Base-by-base conservation (phyloP, 345 rosid genomes). In the Lepidium aucheri region DNA sequence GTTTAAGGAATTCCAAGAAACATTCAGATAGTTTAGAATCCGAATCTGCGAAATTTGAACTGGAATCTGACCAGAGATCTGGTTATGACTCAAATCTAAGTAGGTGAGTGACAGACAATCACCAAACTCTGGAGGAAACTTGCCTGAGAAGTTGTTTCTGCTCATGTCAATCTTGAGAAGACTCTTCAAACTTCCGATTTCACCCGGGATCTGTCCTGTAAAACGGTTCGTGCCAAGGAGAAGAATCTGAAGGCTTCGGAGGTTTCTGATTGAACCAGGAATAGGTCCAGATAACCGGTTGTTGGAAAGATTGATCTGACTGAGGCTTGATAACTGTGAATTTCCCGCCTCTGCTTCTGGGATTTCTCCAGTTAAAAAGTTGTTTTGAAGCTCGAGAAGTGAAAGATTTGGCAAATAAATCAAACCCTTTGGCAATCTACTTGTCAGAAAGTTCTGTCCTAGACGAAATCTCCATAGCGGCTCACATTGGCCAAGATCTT, bases 381-480 rank as follows among this genome's bases (percentile, higher is more conserved):
- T 93, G 80, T 78, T 79, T 49, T 93, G 97, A 62, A 93, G 73
- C 83, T 93, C 97, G n/a, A 84, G 74, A 58, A 86, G 83, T 24
- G 77, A 70, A 5, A 93, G 69, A 75, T 78, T 51, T 6, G 96
- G 94, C 74, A 90, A 60, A 77, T 86, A 84, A 57, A 93, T 68
- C 59, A 93, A 82, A 6, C 91, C 89, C 11, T 64, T 47, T 43
- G 98, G 98, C 57, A 93, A 77, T 60, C 79, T 74, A 7, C 94
- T 87, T 7, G 83, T 90, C 70, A 93, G 75, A 68, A 86, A 88
- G 71, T 93, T 93, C 74, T 88, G 84, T 10, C 90, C 93, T 45
- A 93, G 63, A 57, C 98, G 86, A 24, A 88, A 81, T 70, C 87
- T 85, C 22, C 69, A 77, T 0, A 93, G 78, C 28, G 86, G 84